Evolutionary conservation across 225 moss, liverwort and hornwort species (phyloP).

Genomic region (Asterella californica): DNA sequence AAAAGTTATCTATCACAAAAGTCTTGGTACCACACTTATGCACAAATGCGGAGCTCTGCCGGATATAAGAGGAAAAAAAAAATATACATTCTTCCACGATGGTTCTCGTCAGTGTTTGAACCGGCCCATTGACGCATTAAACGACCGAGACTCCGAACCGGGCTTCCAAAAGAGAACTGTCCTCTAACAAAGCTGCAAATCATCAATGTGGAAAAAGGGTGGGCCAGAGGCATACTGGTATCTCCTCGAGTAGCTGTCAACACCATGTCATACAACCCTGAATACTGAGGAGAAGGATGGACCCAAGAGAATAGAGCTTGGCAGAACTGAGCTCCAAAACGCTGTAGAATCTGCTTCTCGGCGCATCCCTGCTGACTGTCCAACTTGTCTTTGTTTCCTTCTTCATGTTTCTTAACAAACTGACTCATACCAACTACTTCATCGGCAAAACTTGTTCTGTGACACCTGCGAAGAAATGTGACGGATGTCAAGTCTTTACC

Average conservation of each 20-base stretch:
- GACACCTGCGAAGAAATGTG: slow-evolving; percentile 56
- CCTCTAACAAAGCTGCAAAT: background rate
- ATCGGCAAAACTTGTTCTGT: slow-evolving; percentile 54
- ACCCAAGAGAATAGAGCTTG: slow-evolving; percentile 46
- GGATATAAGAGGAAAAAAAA: no score
- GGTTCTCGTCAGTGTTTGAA: no score
- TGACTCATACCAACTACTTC: slow-evolving; percentile 70
- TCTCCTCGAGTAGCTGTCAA: slow-evolving; percentile 36
- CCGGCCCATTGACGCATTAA: no score
- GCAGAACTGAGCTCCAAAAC: slow-evolving; percentile 38
- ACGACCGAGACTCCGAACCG: background rate
- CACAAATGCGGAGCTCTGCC: no score
- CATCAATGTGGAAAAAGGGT: background rate
- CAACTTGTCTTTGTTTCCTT: slow-evolving; percentile 29
- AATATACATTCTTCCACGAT: no score
- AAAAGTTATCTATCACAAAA: no score
- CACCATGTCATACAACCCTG: slow-evolving; percentile 31
- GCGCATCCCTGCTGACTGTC: slow-evolving; percentile 7
- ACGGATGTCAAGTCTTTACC: background rate
- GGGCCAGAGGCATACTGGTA: slow-evolving; percentile 19
- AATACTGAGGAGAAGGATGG: slow-evolving; percentile 41
- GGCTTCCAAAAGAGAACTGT: background rate
- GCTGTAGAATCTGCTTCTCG: slow-evolving; percentile 25
- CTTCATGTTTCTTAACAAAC: slow-evolving; percentile 50
- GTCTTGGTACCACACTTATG: no score